phyloP scores from a whole-genome alignment of 2,329 filamentous ascomycete genomes.

The Aspergillus sp. region DNA sequence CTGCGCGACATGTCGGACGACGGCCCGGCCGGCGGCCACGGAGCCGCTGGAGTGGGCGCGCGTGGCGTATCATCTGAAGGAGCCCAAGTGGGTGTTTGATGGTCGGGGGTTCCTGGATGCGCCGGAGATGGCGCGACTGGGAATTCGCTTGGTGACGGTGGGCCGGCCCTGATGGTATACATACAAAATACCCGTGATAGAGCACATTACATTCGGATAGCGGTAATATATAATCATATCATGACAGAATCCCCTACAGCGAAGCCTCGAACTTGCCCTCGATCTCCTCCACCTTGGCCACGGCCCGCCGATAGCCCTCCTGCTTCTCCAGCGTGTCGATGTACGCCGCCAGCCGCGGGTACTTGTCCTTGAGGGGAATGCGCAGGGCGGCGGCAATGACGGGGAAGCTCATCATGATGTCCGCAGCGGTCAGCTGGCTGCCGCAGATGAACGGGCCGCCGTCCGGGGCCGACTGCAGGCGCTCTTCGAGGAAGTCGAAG shows the following conservation, averaged over 20 bases:
- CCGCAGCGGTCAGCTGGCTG: constrained; percentile 42
- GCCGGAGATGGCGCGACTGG: constrained; percentile 33
- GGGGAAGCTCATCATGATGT: constrained; percentile 50
- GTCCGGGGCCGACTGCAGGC: constrained; percentile 42
- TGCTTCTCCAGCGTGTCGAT: constrained; percentile 33
- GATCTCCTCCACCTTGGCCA: constrained; percentile 41
- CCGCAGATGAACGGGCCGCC: constrained; percentile 44
- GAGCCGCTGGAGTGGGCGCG: constrained; percentile 46
- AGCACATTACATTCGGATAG: background rate
- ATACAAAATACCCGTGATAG: no score
- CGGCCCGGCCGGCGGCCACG: constrained; percentile 13
- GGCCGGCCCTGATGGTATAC: constrained; percentile 13
- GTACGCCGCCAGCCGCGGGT: constrained; percentile 39
- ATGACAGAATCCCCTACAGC: constrained; percentile 16
- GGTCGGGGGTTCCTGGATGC: constrained; percentile 40
- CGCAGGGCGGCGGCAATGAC: constrained; percentile 38
- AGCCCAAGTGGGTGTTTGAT: constrained; percentile 53
- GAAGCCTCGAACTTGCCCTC: constrained; percentile 38
- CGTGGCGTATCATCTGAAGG: constrained; percentile 45
- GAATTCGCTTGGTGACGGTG: constrained; percentile 35
- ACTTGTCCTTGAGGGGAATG: constrained; percentile 34
- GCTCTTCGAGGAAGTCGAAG: constrained; percentile 46
- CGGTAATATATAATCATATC: background rate
- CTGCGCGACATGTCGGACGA: constrained; percentile 26
- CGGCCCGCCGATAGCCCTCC: constrained; percentile 40